phyloP scores from a whole-genome alignment of 352 stramenopile species.

The Pythium myriotylum region DNA sequence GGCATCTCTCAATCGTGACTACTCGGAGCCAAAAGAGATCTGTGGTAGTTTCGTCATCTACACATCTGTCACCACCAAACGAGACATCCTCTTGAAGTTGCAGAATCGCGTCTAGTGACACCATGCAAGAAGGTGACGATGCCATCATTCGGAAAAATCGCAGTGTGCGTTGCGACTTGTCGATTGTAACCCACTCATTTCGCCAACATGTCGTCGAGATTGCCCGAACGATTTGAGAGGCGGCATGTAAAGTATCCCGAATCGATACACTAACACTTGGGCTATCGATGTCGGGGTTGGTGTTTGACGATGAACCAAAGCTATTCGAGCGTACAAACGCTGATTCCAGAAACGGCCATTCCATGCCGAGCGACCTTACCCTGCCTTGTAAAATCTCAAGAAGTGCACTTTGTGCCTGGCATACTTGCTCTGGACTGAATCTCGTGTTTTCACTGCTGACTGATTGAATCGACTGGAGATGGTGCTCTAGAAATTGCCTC shows the following conservation, averaged over 20 bases:
- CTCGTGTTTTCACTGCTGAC: neutral
- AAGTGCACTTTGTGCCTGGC: slow-evolving; percentile 27
- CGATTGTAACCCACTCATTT: slow-evolving; percentile 58
- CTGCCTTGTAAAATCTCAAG: slow-evolving; percentile 36
- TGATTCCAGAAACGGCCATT: slow-evolving; percentile 35
- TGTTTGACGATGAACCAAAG: slow-evolving; percentile 25
- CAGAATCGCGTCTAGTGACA: slow-evolving; percentile 39
- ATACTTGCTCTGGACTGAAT: slow-evolving; percentile 15
- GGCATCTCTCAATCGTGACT: slow-evolving; percentile 41
- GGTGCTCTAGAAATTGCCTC: slow-evolving; percentile 44
- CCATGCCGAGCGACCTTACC: slow-evolving; percentile 19
- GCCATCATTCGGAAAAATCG: slow-evolving; percentile 52
- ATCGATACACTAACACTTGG: neutral
- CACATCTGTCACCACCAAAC: neutral
- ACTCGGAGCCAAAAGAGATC: slow-evolving; percentile 55
- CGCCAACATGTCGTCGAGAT: slow-evolving; percentile 42
- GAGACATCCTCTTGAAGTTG: slow-evolving; percentile 23
- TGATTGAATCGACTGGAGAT: slow-evolving; percentile 30
- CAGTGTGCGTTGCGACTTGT: slow-evolving; percentile 36
- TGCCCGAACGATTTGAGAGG: slow-evolving; percentile 46
- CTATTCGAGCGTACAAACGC: slow-evolving; percentile 24
- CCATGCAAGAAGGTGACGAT: slow-evolving; percentile 34
- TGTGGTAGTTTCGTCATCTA: neutral
- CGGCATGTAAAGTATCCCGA: slow-evolving; percentile 27
- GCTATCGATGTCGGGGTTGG: slow-evolving; percentile 8